These are phyloP conservation scores for Trypanosoma theileri DNA, from an alignment of 208 protist genomes.

Conservation along the genomic window DNA sequence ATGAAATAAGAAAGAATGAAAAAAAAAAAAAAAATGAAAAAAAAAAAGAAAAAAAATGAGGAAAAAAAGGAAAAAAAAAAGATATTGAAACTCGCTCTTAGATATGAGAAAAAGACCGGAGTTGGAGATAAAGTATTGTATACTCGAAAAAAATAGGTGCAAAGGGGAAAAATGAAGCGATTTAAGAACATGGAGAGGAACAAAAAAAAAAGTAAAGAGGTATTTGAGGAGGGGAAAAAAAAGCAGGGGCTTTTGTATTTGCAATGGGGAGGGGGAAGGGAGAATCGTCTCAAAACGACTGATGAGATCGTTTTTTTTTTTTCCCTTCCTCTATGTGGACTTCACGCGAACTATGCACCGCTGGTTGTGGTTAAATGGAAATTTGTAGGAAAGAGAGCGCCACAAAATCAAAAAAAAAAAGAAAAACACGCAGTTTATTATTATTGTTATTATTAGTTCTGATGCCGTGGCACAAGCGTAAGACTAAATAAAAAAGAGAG, in stretches of 20 bases:
- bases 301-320: not conserved
- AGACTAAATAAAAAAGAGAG: not conserved
- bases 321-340: not conserved
- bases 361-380: not conserved
- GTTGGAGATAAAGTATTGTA: slow-evolving; percentile 4
- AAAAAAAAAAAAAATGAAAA: slow-evolving; percentile 3
- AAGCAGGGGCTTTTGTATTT: not conserved
- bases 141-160: not conserved
- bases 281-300: no score
- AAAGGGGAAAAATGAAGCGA: not conserved
- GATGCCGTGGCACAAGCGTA: slow-evolving; percentile 9
- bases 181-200: not conserved
- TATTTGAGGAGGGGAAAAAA: not conserved
- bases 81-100: not conserved
- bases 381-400: not conserved
- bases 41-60: not conserved
- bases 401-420: not conserved
- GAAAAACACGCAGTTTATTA: not conserved
- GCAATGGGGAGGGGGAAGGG: not conserved
- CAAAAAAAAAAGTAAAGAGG: slow-evolving; percentile 12
- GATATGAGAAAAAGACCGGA: not conserved
- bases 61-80: slow-evolving; percentile 1
- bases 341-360: not conserved
- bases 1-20: slow-evolving; percentile 1
- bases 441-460: not conserved